Percentiles rank a stretch among this genome's conserved stretches.
Conservation (phyloP, 352 stramenopile genomes). For the Pythium vanterpoolii region DNA sequence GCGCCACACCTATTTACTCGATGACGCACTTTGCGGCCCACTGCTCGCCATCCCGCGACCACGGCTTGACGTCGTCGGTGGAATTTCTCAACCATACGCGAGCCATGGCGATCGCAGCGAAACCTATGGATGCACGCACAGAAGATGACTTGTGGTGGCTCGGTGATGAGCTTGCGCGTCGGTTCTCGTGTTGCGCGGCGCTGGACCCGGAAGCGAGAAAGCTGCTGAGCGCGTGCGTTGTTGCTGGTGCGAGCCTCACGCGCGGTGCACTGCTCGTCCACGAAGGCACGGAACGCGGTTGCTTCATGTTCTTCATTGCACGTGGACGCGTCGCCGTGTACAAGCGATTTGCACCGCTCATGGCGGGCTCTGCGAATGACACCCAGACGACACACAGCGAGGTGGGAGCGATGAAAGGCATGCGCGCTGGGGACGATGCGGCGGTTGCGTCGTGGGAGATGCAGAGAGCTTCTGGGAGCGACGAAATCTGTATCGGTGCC, state of each 20-base stretch:
- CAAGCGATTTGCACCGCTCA: conserved; percentile 28
- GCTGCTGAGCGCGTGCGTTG: conserved; percentile 32
- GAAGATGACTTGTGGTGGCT: conserved; percentile 40
- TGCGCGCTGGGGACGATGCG: background rate
- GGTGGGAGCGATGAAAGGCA: background rate
- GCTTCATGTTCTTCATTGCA: conserved; percentile 29
- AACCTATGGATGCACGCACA: conserved; percentile 17
- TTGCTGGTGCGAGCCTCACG: conserved; percentile 22
- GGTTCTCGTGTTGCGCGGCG: conserved; percentile 37
- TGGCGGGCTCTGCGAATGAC: conserved; percentile 28
- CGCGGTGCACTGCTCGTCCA: conserved; percentile 15
- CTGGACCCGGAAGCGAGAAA: conserved; percentile 37
- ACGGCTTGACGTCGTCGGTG: conserved; percentile 2
- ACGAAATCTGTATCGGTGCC: background rate
- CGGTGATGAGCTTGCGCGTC: conserved; percentile 38
- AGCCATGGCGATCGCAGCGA: conserved; percentile 27
- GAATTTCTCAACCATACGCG: conserved; percentile 19
- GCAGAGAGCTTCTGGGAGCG: background rate
- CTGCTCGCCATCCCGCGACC: background rate
- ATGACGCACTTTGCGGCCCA: conserved; percentile 6
- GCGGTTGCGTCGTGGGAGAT: conserved; percentile 30
- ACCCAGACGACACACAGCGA: background rate
- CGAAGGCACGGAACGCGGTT: conserved; percentile 9
- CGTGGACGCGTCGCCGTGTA: conserved; percentile 20
- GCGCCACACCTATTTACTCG: conserved; percentile 9